Evolutionary conservation across 2,329 filamentous ascomycete species (phyloP).

Genomic region (Trichophaea hybrida): DNA sequence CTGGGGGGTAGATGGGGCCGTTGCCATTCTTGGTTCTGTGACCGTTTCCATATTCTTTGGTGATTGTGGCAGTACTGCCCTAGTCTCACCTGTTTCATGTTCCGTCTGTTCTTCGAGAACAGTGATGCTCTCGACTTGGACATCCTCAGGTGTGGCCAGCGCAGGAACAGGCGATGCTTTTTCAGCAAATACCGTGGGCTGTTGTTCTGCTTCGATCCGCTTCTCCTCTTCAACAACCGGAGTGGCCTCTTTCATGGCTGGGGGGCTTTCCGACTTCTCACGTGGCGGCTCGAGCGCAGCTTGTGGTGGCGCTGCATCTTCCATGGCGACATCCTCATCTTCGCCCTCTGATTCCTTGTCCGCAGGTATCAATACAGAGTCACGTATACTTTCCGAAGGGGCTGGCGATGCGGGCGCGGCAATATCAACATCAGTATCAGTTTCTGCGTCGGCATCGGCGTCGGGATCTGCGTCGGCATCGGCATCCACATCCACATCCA

Average conservation of each 20-base stretch:
- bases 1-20: neutral
- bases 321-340: slow-evolving; percentile 12
- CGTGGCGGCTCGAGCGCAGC: neutral
- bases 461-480: too few relatives aligned
- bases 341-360: slow-evolving; percentile 6
- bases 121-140: neutral
- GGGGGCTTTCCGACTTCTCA: neutral
- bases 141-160: neutral
- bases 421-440: neutral
- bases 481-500: neutral
- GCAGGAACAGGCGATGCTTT: neutral
- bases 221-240: neutral
- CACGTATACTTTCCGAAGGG: neutral
- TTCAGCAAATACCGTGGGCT: neutral
- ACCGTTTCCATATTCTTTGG: neutral
- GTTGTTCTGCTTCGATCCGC: neutral
- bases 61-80: too few relatives aligned
- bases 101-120: neutral
- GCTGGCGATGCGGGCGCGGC: neutral
- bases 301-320: slow-evolving; percentile 6
- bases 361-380: neutral
- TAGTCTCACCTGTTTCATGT: too few relatives aligned
- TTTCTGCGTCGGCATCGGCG: neutral
- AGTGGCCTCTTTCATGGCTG: neutral
- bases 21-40: neutral